A percentile compares a stretch with the other conserved stretches of the same genome.
phyloP scores from a whole-genome alignment of 306 rosid species.

The Fragaria iinumae region DNA sequence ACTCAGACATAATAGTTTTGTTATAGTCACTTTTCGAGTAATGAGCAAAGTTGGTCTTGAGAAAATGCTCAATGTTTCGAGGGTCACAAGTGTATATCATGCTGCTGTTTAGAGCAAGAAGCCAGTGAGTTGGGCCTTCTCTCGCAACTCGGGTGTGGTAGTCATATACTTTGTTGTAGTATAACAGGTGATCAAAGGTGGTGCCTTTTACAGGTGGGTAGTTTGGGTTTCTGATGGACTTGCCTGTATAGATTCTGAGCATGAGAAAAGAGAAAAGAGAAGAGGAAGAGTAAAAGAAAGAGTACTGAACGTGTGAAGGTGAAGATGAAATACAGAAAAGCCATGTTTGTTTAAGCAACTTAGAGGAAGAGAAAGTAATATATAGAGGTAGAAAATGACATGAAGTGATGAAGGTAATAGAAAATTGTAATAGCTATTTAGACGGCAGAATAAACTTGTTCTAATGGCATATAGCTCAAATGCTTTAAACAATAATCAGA shows the following conservation, averaged over 20 bases:
- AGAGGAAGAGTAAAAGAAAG: slow-evolving; percentile 16
- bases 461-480: background rate
- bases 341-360: slow-evolving; percentile 24
- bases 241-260: slow-evolving; percentile 35
- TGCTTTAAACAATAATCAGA: background rate
- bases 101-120: slow-evolving; percentile 36
- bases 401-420: background rate
- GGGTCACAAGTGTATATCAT: slow-evolving; percentile 42
- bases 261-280: slow-evolving; percentile 36
- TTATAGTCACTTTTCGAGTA: slow-evolving; percentile 48
- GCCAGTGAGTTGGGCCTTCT: slow-evolving; percentile 41
- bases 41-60: slow-evolving; percentile 40
- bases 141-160: slow-evolving; percentile 38
- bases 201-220: slow-evolving; percentile 68
- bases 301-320: slow-evolving; percentile 30
- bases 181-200: slow-evolving; percentile 33
- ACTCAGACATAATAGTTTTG: slow-evolving; percentile 28
- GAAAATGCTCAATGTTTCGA: slow-evolving; percentile 50
- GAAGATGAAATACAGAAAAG: slow-evolving; percentile 28
- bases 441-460: background rate
- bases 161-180: slow-evolving; percentile 49
- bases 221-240: slow-evolving; percentile 45
- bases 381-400: background rate
- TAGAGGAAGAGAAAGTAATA: background rate
- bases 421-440: background rate